Base-by-base conservation (phyloP, 208 protist species). In the Crithidia fasciculata region DNA sequence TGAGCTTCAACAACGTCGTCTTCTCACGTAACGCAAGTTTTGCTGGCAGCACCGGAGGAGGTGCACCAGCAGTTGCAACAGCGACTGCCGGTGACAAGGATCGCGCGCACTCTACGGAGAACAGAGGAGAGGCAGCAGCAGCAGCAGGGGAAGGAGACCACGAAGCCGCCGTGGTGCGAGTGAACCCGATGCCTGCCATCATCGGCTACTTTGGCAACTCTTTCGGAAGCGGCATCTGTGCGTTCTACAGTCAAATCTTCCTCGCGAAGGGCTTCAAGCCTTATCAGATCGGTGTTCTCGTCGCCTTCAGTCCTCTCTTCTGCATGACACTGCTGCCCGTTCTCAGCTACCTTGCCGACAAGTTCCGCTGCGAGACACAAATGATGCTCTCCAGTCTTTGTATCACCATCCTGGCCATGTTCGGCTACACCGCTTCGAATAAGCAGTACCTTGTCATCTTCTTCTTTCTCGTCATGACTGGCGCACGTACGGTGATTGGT, bases 341-440 rank as follows among this genome's bases (percentile, higher is more conserved):
- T n/a, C 47, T 93, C 39, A 81, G 71, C 36, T 89, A 81, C 62
- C 50, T 87, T 4, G 83, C 81, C 5, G 83, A 91, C 66, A 81
- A 74, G 52, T 85, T 73, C 70, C 72, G 63, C 45, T 89, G 85
- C 52, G 52, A 78, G 12, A 72, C 61, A 47, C 3, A 50, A 36
- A 83, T 93, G 65, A 39, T 86, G 60, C 12, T 75, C 5, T 43
- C 78, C 18, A 58, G 73, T 62, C 66, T 65, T 15, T 54, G 67
- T 6, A 6, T 69, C 6, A 47, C 82, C 0, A 64, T 67, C 16
- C 10, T 82, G 0, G 15, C 47, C 13, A 66, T 77, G 39, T 28
- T 81, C 13, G 58, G 61, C 19, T 78, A 70, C 69, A 78, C 71
- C 13, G 44, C 52, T 8, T n/a, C 50, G 40, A 19, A 18, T 2